Evolutionary conservation across 2,329 filamentous ascomycete genomes (phyloP), one percentile per base, ranked within the genome.

Genomic region (Ceratocystis alfenasii): DNA sequence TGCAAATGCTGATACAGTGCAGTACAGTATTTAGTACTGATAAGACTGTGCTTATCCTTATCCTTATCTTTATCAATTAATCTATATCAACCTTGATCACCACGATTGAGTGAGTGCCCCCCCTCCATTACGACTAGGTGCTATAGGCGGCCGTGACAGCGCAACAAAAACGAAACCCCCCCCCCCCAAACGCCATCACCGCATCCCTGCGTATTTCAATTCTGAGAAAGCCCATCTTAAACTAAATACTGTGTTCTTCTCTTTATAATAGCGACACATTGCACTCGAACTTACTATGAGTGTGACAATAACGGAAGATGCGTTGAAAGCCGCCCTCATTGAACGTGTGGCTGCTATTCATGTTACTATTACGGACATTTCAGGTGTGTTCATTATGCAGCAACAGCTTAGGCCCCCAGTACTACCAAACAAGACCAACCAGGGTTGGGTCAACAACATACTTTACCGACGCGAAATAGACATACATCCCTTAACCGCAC

Each of bases 331-430:
- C 55, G 88, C 87, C 68, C 81, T 96, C 70, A 81, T 80, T 46
- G 79, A 87, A 71, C 84, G 86, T 69, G 80, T 96, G 65, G 81
- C 84, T 66, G 90, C 91, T 25, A 80, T 81, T 33, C 84, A 95
- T 77, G 90, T 96, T 69, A 87, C 94, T 72, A 90, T 96, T 71
- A 88, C 89, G 69, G 93, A 97, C 77, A 85, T 95, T 80, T 96
- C 91, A 69, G 93, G 92, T 95, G 83, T 67, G 79, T 74, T 30
- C 60, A 46, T 65, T 66, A 59, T 59, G 25, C 55, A 59, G 0
- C n/a, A n/a, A 17, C 17, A n/a, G 55, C 55, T 36, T 20, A n/a
- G 55, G 6, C 55, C 28, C 22, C 55, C 2, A 8, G 28, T 59
- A 5, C 28, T 17, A 30, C 53, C 53, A 33, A 59, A n/a, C 28